phyloP scores from a whole-genome alignment of 2,329 filamentous ascomycete genomes.

The Fusarium oligoseptatum region DNA sequence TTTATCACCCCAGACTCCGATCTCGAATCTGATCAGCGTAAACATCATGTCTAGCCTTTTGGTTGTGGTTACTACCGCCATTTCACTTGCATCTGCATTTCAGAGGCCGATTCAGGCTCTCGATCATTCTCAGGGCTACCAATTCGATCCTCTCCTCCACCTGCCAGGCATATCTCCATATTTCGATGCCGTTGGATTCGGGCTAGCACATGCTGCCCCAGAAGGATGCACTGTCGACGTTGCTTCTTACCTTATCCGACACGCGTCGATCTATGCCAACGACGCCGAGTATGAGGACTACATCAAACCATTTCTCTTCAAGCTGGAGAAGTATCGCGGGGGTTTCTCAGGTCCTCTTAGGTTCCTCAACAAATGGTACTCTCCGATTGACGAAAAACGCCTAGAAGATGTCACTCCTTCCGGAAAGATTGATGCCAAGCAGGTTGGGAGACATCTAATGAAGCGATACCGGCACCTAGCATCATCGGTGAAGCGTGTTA shows the following conservation, averaged over 20 bases:
- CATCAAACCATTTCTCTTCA: conserved; percentile 39
- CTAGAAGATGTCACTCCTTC: conserved; percentile 42
- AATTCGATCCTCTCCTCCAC: conserved; percentile 41
- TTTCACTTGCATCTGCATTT: conserved; percentile 10
- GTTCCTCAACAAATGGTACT: conserved; percentile 39
- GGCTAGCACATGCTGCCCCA: conserved; percentile 34
- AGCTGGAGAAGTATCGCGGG: conserved; percentile 39
- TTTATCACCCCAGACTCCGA: background rate
- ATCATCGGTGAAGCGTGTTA: conserved; percentile 37
- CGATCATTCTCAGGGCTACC: conserved; percentile 41
- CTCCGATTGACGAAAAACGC: conserved; percentile 38
- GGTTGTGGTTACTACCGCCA: conserved; percentile 3
- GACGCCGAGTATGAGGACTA: conserved; percentile 44
- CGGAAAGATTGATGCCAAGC: conserved; percentile 34
- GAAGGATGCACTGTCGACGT: conserved; percentile 40
- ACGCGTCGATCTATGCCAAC: conserved; percentile 43
- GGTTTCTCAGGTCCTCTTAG: conserved; percentile 35
- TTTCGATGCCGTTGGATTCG: conserved; percentile 43
- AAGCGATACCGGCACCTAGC: conserved; percentile 40
- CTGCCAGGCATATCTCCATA: conserved; percentile 44
- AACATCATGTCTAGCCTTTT: conserved; percentile 23
- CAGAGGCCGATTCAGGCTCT: conserved; percentile 34
- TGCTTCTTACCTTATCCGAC: conserved; percentile 42
- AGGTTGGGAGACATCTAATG: conserved; percentile 32
- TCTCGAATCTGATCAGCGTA: background rate